Evolutionary conservation across 1,284 basidiomycete genomes (phyloP).

Genomic region (Moesziomyces globuligerus): DNA sequence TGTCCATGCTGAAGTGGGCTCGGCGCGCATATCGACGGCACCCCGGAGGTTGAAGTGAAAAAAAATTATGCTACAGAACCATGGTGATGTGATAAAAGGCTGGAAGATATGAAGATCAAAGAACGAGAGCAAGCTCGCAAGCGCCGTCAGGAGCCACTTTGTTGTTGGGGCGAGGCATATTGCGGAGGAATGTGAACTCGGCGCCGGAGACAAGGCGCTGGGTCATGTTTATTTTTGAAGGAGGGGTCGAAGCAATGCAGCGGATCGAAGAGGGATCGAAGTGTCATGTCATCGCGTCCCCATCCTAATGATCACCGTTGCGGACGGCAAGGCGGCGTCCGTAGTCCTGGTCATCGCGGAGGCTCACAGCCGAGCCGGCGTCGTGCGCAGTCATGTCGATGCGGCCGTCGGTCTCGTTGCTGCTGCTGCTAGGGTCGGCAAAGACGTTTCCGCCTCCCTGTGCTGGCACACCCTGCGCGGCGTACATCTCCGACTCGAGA

Average conservation of each 20-base stretch:
- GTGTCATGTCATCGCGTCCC: neutral
- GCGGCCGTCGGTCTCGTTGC: conserved; percentile 49
- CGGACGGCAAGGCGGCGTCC: conserved; percentile 49
- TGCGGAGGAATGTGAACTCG: no score
- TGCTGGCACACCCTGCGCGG: conserved; percentile 7
- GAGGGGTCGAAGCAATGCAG: neutral
- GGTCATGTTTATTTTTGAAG: neutral
- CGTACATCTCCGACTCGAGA: conserved; percentile 39
- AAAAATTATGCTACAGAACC: neutral
- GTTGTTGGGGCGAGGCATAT: neutral
- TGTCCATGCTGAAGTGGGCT: conserved; percentile 2
- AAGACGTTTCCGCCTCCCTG: conserved; percentile 47
- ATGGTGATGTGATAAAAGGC: neutral
- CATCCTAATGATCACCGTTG: conserved; percentile 32
- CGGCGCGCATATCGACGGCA: no score
- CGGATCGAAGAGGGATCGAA: neutral
- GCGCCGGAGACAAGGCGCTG: no score
- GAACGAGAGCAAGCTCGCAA: neutral
- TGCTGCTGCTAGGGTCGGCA: conserved; percentile 47
- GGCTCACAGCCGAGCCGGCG: conserved; percentile 33
- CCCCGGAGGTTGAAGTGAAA: no score
- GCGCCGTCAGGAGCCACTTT: neutral
- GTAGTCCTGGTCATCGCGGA: conserved; percentile 58
- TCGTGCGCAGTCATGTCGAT: conserved; percentile 48
- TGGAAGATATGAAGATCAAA: neutral